phyloP scores from a whole-genome alignment of 2,329 filamentous ascomycete species.

The Rutstroemia sp. region DNA sequence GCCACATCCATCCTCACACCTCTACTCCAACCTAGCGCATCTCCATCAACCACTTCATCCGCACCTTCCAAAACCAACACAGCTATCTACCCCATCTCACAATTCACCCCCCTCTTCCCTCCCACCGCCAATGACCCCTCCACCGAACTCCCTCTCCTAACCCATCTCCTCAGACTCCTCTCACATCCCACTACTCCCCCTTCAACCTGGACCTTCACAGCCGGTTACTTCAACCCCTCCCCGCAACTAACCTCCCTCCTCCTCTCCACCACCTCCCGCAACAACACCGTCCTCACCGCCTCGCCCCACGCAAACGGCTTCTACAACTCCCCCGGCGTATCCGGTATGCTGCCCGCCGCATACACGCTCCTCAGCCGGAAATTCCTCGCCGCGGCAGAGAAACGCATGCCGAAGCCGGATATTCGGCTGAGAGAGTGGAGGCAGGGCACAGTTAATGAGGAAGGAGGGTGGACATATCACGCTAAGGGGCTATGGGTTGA shows the following conservation, averaged over 20 bases:
- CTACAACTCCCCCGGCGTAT: constrained; percentile 80
- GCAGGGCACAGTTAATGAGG: constrained; percentile 69
- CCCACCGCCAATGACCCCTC: constrained; percentile 64
- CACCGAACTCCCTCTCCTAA: constrained; percentile 81
- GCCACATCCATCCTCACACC: constrained; percentile 60
- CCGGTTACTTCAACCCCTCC: constrained; percentile 97
- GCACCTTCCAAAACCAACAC: constrained; percentile 42
- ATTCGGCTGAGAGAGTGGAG: constrained; percentile 85
- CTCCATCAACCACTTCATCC: constrained; percentile 15
- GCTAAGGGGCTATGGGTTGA: constrained; percentile 94
- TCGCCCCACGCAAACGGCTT: constrained; percentile 94
- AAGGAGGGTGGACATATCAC: constrained; percentile 93
- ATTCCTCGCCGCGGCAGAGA: constrained; percentile 54
- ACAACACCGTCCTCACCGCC: constrained; percentile 81
- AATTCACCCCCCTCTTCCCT: constrained; percentile 77
- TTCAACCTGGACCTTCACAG: constrained; percentile 91
- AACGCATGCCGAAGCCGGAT: not conserved
- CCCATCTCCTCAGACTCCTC: constrained; percentile 63
- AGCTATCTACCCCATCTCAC: constrained; percentile 76
- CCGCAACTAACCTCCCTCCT: constrained; percentile 74
- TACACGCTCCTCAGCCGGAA: constrained; percentile 82
- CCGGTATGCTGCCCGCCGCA: constrained; percentile 81
- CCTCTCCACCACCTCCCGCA: constrained; percentile 52
- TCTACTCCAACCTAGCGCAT: constrained; percentile 43
- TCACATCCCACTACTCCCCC: constrained; percentile 54